Conservation (phyloP, 768 basidiomycete genomes). For the Suillus weaverae region DNA sequence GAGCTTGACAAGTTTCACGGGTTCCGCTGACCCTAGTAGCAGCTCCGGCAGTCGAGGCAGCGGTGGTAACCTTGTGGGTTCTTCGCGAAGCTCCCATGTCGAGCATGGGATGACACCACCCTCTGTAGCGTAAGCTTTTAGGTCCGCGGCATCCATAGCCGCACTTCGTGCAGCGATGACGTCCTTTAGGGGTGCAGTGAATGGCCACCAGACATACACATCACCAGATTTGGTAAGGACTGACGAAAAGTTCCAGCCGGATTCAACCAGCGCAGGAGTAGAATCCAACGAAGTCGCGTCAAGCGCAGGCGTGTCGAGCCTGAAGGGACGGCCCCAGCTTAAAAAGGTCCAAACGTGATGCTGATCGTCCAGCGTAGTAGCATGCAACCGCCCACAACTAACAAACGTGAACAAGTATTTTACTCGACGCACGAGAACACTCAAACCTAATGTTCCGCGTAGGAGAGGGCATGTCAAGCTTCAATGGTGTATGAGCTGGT, state of each 20-base stretch:
- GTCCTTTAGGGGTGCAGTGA: slow-evolving; percentile 42
- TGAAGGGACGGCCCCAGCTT: slow-evolving; percentile 79
- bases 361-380: slow-evolving; percentile 59
- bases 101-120: slow-evolving; percentile 57
- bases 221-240: slow-evolving; percentile 71
- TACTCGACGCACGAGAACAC: slow-evolving; percentile 7
- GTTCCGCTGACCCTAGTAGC: slow-evolving; percentile 24
- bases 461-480: slow-evolving; percentile 55
- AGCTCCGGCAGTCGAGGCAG: slow-evolving; percentile 63
- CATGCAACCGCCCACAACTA: slow-evolving; percentile 80
- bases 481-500: slow-evolving; percentile 52
- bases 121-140: slow-evolving; percentile 32
- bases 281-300: slow-evolving; percentile 46
- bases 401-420: neutral
- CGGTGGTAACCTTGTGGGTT: slow-evolving; percentile 58
- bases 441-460: slow-evolving; percentile 66
- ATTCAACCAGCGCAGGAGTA: slow-evolving; percentile 62
- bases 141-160: slow-evolving; percentile 44
- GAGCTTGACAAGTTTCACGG: slow-evolving; percentile 67
- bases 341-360: slow-evolving; percentile 71
- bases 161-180: slow-evolving; percentile 39
- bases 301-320: slow-evolving; percentile 42
- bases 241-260: slow-evolving; percentile 81
- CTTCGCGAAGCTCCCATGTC: slow-evolving; percentile 53
- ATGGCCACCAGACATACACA: slow-evolving; percentile 77